A percentile compares a stretch with the other conserved stretches of the same genome.
Conservation (phyloP, 2,329 filamentous ascomycete genomes). For the Ophiostoma populinum region DNA sequence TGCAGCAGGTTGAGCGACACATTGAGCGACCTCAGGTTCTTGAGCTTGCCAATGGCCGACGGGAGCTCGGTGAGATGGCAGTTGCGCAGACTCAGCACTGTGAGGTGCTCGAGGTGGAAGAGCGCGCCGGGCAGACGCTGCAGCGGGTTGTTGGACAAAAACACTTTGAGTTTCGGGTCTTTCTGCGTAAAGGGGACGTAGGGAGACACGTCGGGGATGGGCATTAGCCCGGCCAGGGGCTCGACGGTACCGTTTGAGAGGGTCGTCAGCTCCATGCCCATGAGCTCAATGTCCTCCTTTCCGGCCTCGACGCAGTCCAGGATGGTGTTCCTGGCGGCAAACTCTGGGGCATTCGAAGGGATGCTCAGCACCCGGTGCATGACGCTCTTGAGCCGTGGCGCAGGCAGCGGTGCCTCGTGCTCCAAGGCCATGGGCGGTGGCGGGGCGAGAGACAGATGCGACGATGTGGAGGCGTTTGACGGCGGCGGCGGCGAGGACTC, state of each 20-base stretch:
- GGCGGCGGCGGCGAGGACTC: constrained; percentile 25
- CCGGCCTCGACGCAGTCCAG: constrained; percentile 38
- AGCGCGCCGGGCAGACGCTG: constrained; percentile 38
- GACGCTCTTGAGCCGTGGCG: constrained; percentile 14
- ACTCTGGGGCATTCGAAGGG: constrained; percentile 20
- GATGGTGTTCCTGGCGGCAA: constrained; percentile 31
- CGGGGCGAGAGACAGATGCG: constrained; percentile 26
- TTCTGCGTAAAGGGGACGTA: constrained; percentile 42
- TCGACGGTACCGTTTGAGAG: constrained; percentile 40
- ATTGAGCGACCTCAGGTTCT: constrained; percentile 44
- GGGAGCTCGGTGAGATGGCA: constrained; percentile 47
- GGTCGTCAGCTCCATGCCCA: constrained; percentile 27
- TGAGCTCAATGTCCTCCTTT: constrained; percentile 31
- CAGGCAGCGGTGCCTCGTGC: constrained; percentile 22
- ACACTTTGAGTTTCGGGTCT: constrained; percentile 42
- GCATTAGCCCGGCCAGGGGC: constrained; percentile 36
- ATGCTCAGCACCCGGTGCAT: constrained; percentile 15
- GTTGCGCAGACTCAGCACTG: constrained; percentile 46
- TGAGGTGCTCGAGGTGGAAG: constrained; percentile 43
- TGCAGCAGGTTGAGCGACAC: constrained; percentile 45
- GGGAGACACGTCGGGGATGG: constrained; percentile 34
- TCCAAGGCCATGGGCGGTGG: constrained; percentile 10
- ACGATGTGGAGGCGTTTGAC: constrained; percentile 44
- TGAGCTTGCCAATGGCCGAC: constrained; percentile 37
- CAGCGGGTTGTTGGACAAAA: constrained; percentile 42